Evolutionary conservation across 768 basidiomycete species (phyloP).

Genomic region (Rhodotorula paludigena): DNA sequence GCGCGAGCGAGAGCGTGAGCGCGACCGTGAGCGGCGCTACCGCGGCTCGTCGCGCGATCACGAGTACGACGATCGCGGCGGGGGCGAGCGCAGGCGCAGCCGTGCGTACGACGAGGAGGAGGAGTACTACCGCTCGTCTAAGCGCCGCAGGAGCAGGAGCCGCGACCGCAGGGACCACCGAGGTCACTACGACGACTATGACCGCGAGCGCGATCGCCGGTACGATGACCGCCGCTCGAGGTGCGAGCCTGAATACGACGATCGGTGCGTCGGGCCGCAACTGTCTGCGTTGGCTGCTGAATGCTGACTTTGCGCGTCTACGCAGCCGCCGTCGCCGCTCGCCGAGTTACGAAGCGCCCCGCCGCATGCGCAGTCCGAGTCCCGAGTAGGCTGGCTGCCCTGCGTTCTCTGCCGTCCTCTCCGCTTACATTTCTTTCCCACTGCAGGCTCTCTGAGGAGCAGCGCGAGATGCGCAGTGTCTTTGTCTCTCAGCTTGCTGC

Average conservation of each 20-base stretch:
- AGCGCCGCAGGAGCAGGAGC: conserved; percentile 47
- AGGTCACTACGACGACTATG: conserved; percentile 53
- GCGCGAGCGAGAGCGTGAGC: conserved; percentile 47
- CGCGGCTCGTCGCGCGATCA: conserved; percentile 65
- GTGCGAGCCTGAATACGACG: conserved; percentile 21
- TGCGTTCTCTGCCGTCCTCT: conserved; percentile 47
- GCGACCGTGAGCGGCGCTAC: conserved; percentile 56
- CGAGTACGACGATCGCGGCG: conserved; percentile 35
- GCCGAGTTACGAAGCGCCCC: conserved; percentile 41
- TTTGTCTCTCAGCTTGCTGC: conserved; percentile 98
- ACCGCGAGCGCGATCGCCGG: conserved; percentile 42
- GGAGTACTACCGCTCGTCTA: conserved; percentile 24
- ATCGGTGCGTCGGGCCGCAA: conserved; percentile 29
- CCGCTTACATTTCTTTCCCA: conserved; percentile 11
- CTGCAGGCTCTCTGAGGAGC: conserved; percentile 59
- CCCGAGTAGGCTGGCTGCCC: conserved; percentile 43
- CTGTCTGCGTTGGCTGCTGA: not conserved
- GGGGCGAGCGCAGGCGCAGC: conserved; percentile 11
- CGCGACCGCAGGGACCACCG: conserved; percentile 42
- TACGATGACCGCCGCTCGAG: conserved; percentile 19
- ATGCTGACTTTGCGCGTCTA: conserved; percentile 22
- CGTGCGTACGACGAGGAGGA: conserved; percentile 27
- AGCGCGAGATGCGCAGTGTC: conserved; percentile 95
- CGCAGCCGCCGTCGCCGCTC: conserved; percentile 51
- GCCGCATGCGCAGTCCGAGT: conserved; percentile 48